Percentiles rank a stretch among this genome's conserved stretches.
phyloP scores from a whole-genome alignment of 2,329 filamentous ascomycete genomes.

The Microdochium bolleyi region DNA sequence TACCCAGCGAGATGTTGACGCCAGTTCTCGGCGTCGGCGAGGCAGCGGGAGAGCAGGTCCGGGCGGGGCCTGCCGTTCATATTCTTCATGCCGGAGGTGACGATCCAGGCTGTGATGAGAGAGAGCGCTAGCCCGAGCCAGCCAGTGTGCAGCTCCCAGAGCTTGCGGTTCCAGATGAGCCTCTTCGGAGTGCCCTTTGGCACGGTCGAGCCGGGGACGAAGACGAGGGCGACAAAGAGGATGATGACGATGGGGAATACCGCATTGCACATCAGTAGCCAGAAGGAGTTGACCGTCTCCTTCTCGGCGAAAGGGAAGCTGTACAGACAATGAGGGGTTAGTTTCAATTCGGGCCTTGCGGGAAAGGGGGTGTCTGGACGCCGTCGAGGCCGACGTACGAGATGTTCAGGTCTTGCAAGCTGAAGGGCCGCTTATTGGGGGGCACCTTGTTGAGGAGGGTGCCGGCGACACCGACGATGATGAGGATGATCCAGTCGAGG shows the following conservation, averaged over 20 bases:
- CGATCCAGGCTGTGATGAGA: slow-evolving; percentile 64
- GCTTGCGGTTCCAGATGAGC: slow-evolving; percentile 68
- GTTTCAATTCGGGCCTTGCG: not conserved
- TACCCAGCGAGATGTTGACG: slow-evolving; percentile 50
- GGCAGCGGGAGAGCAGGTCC: slow-evolving; percentile 73
- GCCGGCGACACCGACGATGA: slow-evolving; percentile 51
- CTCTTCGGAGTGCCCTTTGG: slow-evolving; percentile 52
- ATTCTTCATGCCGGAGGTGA: slow-evolving; percentile 82
- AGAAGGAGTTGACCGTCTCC: slow-evolving; percentile 63
- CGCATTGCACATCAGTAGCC: slow-evolving; percentile 57
- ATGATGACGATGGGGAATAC: slow-evolving; percentile 61
- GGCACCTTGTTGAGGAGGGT: slow-evolving; percentile 48
- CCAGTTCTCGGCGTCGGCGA: slow-evolving; percentile 63
- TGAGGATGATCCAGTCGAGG: slow-evolving; percentile 65
- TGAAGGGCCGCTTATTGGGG: slow-evolving; percentile 65
- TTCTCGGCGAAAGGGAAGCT: slow-evolving; percentile 62
- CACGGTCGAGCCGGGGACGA: slow-evolving; percentile 67
- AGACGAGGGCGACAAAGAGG: slow-evolving; percentile 55
- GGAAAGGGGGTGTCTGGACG: not conserved
- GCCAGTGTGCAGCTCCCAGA: slow-evolving; percentile 86
- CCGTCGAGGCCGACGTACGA: slow-evolving; percentile 44
- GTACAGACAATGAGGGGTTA: not conserved
- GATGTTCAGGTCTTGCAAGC: slow-evolving; percentile 66
- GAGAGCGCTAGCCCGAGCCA: slow-evolving; percentile 76
- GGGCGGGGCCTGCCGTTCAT: slow-evolving; percentile 64